Base-by-base conservation (phyloP, 2,329 filamentous ascomycete genomes). In the Paecilomyces dactylethromorphus region DNA sequence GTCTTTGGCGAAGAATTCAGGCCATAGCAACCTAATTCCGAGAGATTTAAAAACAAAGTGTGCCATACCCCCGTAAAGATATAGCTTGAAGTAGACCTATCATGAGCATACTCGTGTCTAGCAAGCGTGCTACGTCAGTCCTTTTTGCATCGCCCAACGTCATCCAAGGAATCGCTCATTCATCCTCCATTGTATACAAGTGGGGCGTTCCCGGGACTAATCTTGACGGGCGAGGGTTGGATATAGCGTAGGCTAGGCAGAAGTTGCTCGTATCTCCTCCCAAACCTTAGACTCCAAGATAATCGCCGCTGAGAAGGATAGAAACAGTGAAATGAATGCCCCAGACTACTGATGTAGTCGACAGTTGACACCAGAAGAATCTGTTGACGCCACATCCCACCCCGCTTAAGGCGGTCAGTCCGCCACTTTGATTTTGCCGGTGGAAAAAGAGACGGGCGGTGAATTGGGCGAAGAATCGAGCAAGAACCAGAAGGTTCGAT, bases 401-500 rank as follows among this genome's bases (percentile, higher is more conserved):
- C 62, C 62, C 65, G 62, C 64, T 49, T 54, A 60, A 31, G 67
- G 67, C 70, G 70, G 71, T 72, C 62, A 68, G 54, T 13, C 53
- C 56, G 62, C 63, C 18, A 54, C 24, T 4, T 56, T n/a, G 4
- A 55, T 60, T 64, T 50, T 62, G 57, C 59, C 56, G 35, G 32
- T 26, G 24, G 21, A 24, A 50, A 58, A 53, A 21, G 52, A 7
- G 26, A 50, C 52, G 56, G 58, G 54, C 54, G 56, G 57, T 53
- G 56, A 59, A 56, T 53, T 51, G 53, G 18, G 21, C 2, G 64
- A 64, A 56, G 51, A 32, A 55, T 70, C 70, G 56, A 68, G 71
- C 56, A 71, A 59, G 59, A 68, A 61, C 75, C 68, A 74, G 74
- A 76, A 77, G 67, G 64, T 76, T 77, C 75, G 71, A 75, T 67